Base-by-base conservation (phyloP, 163 green algal genomes). In the Trebouxia gelatinosa region DNA sequence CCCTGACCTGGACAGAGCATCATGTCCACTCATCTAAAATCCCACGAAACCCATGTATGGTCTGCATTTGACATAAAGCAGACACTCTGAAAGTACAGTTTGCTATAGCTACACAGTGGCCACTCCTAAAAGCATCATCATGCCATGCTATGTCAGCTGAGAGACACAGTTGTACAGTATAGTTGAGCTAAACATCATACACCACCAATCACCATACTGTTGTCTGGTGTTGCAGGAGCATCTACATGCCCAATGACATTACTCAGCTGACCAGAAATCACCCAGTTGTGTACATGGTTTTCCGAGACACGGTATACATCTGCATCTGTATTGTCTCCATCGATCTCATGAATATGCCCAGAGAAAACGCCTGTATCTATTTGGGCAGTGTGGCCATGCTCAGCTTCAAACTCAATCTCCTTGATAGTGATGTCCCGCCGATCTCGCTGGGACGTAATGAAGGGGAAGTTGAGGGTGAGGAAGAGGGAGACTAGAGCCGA, bases 401-500 rank as follows among this genome's bases (percentile, higher is more conserved):
- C 68, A 16, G 40, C 11, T 29, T 40, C 39, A 17, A 68, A 32
- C 19, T 78, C 71, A 3, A 80, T 9, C 38, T 72, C 75, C 54
- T 62, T 77, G 28, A 80, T 72, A 5, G 40, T 80, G 61, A 84
- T 78, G 51, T 84, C 79, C 61, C 50, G 35, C 51, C 79, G 29
- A 43, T 84, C 70, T 32, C 77, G 39, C 51, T 85, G 80, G 35
- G 74, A 59, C 61, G 64, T 78, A 62, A 88, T 83, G 78, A 88
- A 88, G 46, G 80, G 80, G 11, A 80, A 79, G 38, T 77, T 35
- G 6, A 83, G 62, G 0, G 85, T 89, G 0, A 85, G 31, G 80
- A 84, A 89, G 16, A 89, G 82, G 13, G 82, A 37, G 0, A 78
- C 65, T 43, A 89, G 59, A 5, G 79, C 46, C 0, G 85, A 68